phyloP scores from a whole-genome alignment of 306 rosid genomes.

The Begonia fuchsioides region DNA sequence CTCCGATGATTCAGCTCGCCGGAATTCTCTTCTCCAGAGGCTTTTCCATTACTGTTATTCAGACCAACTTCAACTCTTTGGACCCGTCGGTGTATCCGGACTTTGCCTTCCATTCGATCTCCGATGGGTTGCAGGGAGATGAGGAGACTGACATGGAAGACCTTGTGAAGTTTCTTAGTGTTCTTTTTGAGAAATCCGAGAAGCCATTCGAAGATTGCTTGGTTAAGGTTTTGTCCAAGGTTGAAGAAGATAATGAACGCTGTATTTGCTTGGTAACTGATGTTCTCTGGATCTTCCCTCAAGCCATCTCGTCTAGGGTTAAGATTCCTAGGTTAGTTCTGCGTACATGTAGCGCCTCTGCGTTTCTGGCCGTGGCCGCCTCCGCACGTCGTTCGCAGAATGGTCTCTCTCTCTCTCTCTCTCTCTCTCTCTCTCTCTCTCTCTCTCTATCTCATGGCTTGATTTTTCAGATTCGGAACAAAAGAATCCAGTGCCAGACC shows the following conservation, averaged over 20 bases:
- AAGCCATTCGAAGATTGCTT: constrained; percentile 17
- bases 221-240: constrained; percentile 11
- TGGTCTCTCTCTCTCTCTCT: not conserved
- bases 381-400: constrained; percentile 14
- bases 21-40: constrained; percentile 8
- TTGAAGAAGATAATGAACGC: constrained; percentile 8
- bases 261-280: constrained; percentile 36
- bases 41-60: constrained; percentile 20
- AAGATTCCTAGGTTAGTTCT: constrained; percentile 24
- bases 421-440: not conserved
- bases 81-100: constrained; percentile 8
- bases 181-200: constrained; percentile 8
- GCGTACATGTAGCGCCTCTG: constrained; percentile 6
- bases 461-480: constrained; percentile 14
- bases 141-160: not conserved
- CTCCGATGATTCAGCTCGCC: too few relatives aligned
- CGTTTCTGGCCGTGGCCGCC: constrained; percentile 13
- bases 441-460: not conserved
- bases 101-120: constrained; percentile 11
- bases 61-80: constrained; percentile 11
- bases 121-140: not conserved
- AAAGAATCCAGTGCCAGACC: constrained; percentile 26
- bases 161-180: not conserved
- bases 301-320: constrained; percentile 18
- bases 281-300: constrained; percentile 19